These are phyloP conservation scores for Zygotorulaspora chibaensis DNA, from an alignment of 805 yeast genomes.

Conservation along the genomic window DNA sequence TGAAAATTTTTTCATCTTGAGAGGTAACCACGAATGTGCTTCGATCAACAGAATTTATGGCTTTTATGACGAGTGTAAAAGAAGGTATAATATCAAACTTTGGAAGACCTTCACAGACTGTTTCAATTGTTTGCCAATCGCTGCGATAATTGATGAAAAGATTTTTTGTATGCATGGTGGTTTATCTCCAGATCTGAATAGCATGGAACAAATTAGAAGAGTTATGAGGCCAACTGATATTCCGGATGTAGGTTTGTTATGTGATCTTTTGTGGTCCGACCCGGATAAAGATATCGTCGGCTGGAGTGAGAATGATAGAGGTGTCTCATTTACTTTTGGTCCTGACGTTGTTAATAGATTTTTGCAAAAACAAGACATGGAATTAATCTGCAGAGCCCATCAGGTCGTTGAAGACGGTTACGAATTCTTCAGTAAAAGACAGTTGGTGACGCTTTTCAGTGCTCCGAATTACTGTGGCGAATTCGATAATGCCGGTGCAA, in stretches of 20 bases:
- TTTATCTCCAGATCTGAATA: constrained; percentile 90
- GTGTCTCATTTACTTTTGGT: constrained; percentile 99
- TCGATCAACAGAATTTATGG: constrained; percentile 97
- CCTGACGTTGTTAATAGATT: constrained; percentile 97
- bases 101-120: constrained; percentile 99
- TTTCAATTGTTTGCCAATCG: constrained; percentile 96
- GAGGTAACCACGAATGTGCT: constrained; percentile 99
- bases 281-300: constrained; percentile 98
- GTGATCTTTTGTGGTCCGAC: constrained; percentile 97
- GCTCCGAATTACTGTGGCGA: constrained; percentile 99
- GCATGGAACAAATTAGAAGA: constrained; percentile 98
- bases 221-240: constrained; percentile 99
- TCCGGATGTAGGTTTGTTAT: constrained; percentile 94
- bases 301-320: constrained; percentile 99
- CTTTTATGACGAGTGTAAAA: constrained; percentile 96
- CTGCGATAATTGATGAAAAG: constrained; percentile 96
- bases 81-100: constrained; percentile 95
- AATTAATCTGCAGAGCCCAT: constrained; percentile 96
- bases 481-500: constrained; percentile 98
- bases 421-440: constrained; percentile 94
- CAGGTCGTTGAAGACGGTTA: constrained; percentile 99
- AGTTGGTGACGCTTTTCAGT: constrained; percentile 87
- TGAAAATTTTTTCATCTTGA: constrained; percentile 90
- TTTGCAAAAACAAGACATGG: constrained; percentile 96
- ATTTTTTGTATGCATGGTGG: constrained; percentile 99